Conservation (phyloP, 108 stramenopile species). For the Stephanodiscus minutulus region DNA sequence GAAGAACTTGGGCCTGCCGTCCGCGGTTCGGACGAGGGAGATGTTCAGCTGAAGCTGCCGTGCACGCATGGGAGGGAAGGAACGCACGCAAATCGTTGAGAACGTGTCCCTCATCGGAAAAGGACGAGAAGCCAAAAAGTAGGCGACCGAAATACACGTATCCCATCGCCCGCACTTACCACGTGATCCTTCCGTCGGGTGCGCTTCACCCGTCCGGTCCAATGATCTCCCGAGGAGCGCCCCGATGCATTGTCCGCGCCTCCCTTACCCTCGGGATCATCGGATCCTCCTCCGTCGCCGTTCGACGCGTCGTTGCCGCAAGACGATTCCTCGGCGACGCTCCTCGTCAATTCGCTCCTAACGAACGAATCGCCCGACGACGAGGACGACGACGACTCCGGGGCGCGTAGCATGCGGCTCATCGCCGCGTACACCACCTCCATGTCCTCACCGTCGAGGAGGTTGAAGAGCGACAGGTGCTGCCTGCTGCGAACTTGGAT, state of each 20-base stretch:
- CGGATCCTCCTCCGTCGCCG: constrained; percentile 3
- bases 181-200: constrained; percentile 44
- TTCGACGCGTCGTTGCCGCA: constrained; percentile 33
- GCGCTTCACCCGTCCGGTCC: constrained; percentile 62
- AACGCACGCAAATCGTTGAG: not conserved
- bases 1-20: constrained; percentile 83
- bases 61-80: not conserved
- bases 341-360: constrained; percentile 5
- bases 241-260: constrained; percentile 3
- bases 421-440: constrained; percentile 73
- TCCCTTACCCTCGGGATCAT: not conserved
- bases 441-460: constrained; percentile 78
- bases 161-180: constrained; percentile 33
- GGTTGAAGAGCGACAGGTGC: constrained; percentile 77
- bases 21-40: constrained; percentile 64
- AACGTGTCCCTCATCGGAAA: not conserved
- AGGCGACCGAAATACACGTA: too few relatives aligned
- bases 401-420: constrained; percentile 68
- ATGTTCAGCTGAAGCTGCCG: constrained; percentile 77
- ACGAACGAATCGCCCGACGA: constrained; percentile 34
- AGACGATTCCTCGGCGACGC: constrained; percentile 6
- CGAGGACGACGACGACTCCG: constrained; percentile 15
- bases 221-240: constrained; percentile 50
- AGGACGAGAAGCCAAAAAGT: constrained; percentile 6
- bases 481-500: constrained; percentile 16